A percentile compares a stretch with the other conserved stretches of the same genome.
Conservation (phyloP, 768 basidiomycete species). For the Boletus rubescentipes region DNA sequence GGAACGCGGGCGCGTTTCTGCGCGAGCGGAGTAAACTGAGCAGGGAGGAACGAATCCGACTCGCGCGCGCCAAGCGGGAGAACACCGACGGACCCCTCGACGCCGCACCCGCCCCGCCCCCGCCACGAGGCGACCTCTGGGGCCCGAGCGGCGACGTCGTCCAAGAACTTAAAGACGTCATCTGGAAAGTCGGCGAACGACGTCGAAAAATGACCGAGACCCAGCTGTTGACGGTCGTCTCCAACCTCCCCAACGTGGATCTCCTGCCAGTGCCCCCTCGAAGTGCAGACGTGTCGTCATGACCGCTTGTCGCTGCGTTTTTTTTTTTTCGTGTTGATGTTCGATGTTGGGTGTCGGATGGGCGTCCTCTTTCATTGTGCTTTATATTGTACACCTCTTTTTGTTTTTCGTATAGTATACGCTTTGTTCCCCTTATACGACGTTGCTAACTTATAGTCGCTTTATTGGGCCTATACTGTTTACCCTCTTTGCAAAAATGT, state of each 20-base stretch:
- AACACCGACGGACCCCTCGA: background rate
- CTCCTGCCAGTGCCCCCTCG: too few relatives aligned
- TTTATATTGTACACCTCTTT: too few relatives aligned
- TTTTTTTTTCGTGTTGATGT: background rate
- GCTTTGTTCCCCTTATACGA: too few relatives aligned
- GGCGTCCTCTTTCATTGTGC: too few relatives aligned
- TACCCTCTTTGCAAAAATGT: too few relatives aligned
- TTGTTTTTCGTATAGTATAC: too few relatives aligned
- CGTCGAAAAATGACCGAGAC: constrained; percentile 49
- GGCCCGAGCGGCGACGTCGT: constrained; percentile 80
- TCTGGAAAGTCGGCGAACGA: constrained; percentile 80
- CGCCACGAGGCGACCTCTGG: constrained; percentile 46
- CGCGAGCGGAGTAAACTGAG: constrained; percentile 66
- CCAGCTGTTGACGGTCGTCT: constrained; percentile 1
- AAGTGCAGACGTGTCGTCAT: too few relatives aligned
- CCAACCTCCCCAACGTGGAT: too few relatives aligned
- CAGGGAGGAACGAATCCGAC: constrained; percentile 71
- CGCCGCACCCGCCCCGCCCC: too few relatives aligned
- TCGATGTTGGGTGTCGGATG: too few relatives aligned
- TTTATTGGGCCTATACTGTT: background rate
- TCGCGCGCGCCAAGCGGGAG: constrained; percentile 48
- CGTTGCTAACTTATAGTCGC: constrained; percentile 7
- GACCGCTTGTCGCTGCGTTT: too few relatives aligned
- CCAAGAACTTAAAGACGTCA: constrained; percentile 82
- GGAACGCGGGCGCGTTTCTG: constrained; percentile 34